These are phyloP conservation scores for Brettanomyces nanus DNA, from an alignment of 805 yeast species.

Conservation along the genomic window DNA sequence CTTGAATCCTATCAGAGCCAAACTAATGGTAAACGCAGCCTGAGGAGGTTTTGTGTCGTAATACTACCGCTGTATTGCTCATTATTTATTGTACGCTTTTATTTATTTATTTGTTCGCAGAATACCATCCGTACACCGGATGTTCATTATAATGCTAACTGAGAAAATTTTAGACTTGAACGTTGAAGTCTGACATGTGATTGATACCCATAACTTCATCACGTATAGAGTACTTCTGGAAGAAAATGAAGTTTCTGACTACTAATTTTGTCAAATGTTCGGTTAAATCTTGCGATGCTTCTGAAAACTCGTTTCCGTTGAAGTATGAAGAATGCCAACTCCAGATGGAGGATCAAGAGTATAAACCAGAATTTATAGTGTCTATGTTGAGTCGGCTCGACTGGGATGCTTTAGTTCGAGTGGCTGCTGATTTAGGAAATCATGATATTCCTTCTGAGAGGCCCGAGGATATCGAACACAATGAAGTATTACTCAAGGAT, in stretches of 20 bases:
- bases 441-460: slow-evolving; percentile 47
- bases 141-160: no score
- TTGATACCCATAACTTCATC: no score
- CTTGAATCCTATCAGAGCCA: neutral
- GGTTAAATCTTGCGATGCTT: slow-evolving; percentile 66
- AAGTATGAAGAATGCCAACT: slow-evolving; percentile 59
- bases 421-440: slow-evolving; percentile 72
- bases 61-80: neutral
- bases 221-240: no score
- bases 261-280: slow-evolving; percentile 95
- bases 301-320: slow-evolving; percentile 76
- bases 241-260: slow-evolving; percentile 80
- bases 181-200: no score
- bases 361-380: slow-evolving; percentile 68
- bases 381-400: slow-evolving; percentile 76
- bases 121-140: no score
- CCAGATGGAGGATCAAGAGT: slow-evolving; percentile 72
- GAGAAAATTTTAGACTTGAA: no score
- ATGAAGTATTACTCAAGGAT: slow-evolving; percentile 56
- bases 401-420: slow-evolving; percentile 77
- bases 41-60: neutral
- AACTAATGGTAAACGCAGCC: neutral
- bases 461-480: slow-evolving; percentile 42
- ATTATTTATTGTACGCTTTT: neutral
- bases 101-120: no score